Percentiles rank a stretch among this genome's conserved stretches.
Evolutionary conservation across 1,284 basidiomycete genomes (phyloP).

Genomic region (Boletus sp.): DNA sequence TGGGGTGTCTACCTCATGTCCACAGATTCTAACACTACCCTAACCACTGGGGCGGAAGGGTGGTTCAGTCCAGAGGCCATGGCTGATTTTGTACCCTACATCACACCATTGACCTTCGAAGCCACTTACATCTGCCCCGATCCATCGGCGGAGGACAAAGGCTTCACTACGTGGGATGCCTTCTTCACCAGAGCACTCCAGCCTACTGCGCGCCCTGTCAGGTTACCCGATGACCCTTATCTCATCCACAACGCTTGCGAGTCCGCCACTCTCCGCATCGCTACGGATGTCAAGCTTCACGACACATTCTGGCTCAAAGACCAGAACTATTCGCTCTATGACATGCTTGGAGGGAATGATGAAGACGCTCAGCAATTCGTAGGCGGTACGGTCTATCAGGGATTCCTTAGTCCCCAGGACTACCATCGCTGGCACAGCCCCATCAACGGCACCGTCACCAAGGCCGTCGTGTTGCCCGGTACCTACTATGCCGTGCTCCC

Average conservation of each 20-base stretch:
- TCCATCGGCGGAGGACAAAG: slow-evolving; percentile 5
- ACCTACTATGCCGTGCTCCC: neutral
- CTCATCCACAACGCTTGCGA: slow-evolving; percentile 9
- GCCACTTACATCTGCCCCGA: slow-evolving; percentile 11
- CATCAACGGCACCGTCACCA: neutral
- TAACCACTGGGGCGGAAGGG: neutral
- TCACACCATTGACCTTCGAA: slow-evolving; percentile 6
- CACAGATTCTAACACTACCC: slow-evolving; percentile 2
- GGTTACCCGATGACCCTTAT: neutral
- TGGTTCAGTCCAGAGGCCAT: slow-evolving; percentile 16
- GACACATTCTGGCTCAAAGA: slow-evolving; percentile 13
- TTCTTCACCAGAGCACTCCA: slow-evolving; percentile 10
- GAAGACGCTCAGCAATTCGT: slow-evolving; percentile 13
- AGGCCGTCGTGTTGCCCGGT: neutral
- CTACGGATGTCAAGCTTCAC: neutral
- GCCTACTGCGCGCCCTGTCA: neutral
- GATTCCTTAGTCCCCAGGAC: slow-evolving; percentile 49
- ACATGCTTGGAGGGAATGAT: neutral
- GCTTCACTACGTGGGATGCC: slow-evolving; percentile 13
- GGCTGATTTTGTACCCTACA: slow-evolving; percentile 1
- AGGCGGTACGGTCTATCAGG: slow-evolving; percentile 58
- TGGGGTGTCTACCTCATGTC: slow-evolving; percentile 21
- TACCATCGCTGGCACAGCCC: slow-evolving; percentile 64
- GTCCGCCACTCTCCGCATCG: slow-evolving; percentile 2
- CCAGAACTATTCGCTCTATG: slow-evolving; percentile 5